Conservation (phyloP, 805 yeast genomes). For the Kurtzmaniella fragi region DNA sequence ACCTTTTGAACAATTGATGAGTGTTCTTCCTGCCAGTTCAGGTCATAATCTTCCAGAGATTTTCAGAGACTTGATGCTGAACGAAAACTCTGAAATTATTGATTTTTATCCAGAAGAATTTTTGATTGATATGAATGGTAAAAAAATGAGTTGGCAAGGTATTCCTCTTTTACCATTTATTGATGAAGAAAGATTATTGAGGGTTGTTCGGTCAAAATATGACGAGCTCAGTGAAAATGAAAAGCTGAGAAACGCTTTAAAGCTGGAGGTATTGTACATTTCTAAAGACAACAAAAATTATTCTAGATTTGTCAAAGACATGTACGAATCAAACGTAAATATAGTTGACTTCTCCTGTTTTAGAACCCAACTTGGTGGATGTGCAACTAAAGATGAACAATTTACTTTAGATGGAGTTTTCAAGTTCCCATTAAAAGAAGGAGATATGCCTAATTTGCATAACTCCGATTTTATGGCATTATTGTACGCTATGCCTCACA, state of each 20-base stretch:
- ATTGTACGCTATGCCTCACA: slow-evolving; percentile 58
- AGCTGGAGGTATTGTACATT: slow-evolving; percentile 63
- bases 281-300: slow-evolving; percentile 58
- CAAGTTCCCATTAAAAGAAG: slow-evolving; percentile 44
- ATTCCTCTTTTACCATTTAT: slow-evolving; percentile 87
- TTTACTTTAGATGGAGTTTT: slow-evolving; percentile 33
- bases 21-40: slow-evolving; percentile 92
- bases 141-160: slow-evolving; percentile 93
- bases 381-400: slow-evolving; percentile 28
- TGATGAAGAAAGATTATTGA: slow-evolving; percentile 70
- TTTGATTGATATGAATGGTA: slow-evolving; percentile 92
- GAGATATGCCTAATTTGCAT: slow-evolving; percentile 41
- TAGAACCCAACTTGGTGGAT: slow-evolving; percentile 57
- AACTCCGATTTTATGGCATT: slow-evolving; percentile 38
- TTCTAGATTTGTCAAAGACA: slow-evolving; percentile 24
- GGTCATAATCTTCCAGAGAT: slow-evolving; percentile 80
- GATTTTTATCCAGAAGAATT: slow-evolving; percentile 90
- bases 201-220: slow-evolving; percentile 64
- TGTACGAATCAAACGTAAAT: slow-evolving; percentile 32
- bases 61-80: slow-evolving; percentile 77
- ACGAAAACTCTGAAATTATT: slow-evolving; percentile 73
- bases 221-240: slow-evolving; percentile 63
- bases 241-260: slow-evolving; percentile 60
- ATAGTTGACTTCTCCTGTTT: slow-evolving; percentile 42
- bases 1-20: slow-evolving; percentile 92